Evolutionary conservation across 2,329 filamentous ascomycete genomes (phyloP), one percentile per base, ranked within the genome.

Genomic region (Diaporthe destruens): DNA sequence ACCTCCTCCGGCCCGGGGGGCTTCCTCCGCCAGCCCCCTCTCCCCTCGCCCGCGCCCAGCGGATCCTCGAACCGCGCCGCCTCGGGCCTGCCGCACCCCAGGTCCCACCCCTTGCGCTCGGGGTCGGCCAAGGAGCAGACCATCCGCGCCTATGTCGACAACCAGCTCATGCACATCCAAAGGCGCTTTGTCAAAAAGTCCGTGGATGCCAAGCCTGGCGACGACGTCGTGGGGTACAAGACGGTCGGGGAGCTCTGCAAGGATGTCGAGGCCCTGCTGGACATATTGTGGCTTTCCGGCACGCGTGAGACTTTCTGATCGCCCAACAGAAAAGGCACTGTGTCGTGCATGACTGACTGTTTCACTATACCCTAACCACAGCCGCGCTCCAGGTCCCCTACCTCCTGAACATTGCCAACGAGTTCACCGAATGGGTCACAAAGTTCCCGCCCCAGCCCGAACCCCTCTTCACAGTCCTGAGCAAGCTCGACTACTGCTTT

Each of bases 401-500:
- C 79, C 85, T 98, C 3, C 89, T 98, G 49, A 93, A 91, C 71
- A 84, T 98, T 61, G 94, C 94, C 1, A 88, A 92, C 67, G 87
- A 95, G 73, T 86, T 95, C 49, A 91, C 90, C 72, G 90, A 90
- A 23, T 95, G 93, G 80, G 87, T 97, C 3, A 85, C 90, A 5
- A 89, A 91, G 11, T 97, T 97, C 80, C 87, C 90, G 0, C 89
- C 93, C 2, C 85, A 89, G 0, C 91, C 93, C 0, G 86, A 85
- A n/a, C 83, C 90, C 1, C 92, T 93, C 0, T 95, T 98, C 77
- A 82, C 85, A 0, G 80, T 96, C 0, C 84, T 98, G 3, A 87
- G 87, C 59, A 98, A 97, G 81, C 85, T 98, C 25, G 96, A 98
- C 78, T 89, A 92, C 77, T 93, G 93, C 51, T 97, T 98, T 79